Evolutionary conservation across 495 filamentous ascomycete species (phyloP).

Genomic region (Cercophora newfieldiana): DNA sequence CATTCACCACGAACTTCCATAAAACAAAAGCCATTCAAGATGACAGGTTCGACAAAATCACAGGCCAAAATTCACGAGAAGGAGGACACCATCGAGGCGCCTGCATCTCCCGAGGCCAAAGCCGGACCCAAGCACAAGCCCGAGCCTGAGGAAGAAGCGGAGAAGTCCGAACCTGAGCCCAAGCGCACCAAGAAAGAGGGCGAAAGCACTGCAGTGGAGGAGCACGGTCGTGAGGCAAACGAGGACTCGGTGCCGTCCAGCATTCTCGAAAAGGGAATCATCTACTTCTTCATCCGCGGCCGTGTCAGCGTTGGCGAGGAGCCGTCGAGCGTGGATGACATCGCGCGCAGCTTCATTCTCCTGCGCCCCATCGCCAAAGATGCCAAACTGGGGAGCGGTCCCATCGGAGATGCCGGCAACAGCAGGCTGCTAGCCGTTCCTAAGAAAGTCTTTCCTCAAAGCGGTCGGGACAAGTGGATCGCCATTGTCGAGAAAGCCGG

Average conservation of each 20-base stretch:
- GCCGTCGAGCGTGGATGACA: constrained; percentile 67
- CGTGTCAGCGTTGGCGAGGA: constrained; percentile 65
- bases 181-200: constrained; percentile 10
- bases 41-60: constrained; percentile 26
- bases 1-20: background rate
- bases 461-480: constrained; percentile 71
- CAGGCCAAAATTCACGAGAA: constrained; percentile 20
- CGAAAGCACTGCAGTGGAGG: constrained; percentile 23
- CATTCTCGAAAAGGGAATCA: constrained; percentile 86
- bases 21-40: constrained; percentile 4
- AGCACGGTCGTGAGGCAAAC: constrained; percentile 16
- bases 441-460: constrained; percentile 83
- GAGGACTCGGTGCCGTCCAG: constrained; percentile 57
- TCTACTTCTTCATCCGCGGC: constrained; percentile 89
- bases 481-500: constrained; percentile 80
- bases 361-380: constrained; percentile 73
- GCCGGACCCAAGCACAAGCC: constrained; percentile 5
- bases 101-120: background rate
- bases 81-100: background rate
- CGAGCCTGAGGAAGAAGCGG: constrained; percentile 23
- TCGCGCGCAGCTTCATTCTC: constrained; percentile 79
- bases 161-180: constrained; percentile 6
- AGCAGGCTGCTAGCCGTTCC: constrained; percentile 76
- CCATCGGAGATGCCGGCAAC: constrained; percentile 63
- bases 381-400: constrained; percentile 62